Base-by-base conservation (phyloP, 139 green algal genomes). In the Volvox africanus region DNA sequence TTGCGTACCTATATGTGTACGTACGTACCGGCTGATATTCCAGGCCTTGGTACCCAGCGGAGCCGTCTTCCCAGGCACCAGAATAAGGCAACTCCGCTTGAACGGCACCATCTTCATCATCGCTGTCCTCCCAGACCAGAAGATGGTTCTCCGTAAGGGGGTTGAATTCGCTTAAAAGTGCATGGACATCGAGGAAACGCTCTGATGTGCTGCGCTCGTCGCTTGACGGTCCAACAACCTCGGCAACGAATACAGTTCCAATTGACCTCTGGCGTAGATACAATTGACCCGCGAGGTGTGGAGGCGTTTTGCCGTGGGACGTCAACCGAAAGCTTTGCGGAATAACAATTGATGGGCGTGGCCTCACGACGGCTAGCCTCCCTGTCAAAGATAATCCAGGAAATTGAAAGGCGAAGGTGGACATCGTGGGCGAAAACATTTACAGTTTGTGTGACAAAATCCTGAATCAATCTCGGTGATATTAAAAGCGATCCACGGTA, bases 21-120 rank as follows among this genome's bases (percentile, higher is more conserved):
- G 33, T 82, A 84, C 78, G 17, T 16, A 87, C 81, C n/a, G 61
- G 81, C 21, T 87, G 62, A 33, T 88, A 35, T 36, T 80, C 82
- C 62, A 79, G 21, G 21, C 62, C 82, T 36, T 80, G 62, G 33
- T 33, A 35, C 6, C 28, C 84, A 20, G 37, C 32, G 0, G 69
- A 36, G 18, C 0, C 0, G 44, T 89, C 84, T 30, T 89, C 84
- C 84, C 84, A 89, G 9, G 69, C 44, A 36, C n/a, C 28, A 9
- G 84, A 5, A 9, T 16, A 0, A 0, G 69, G 69, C 17, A 89
- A 13, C 37, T 82, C 69, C 0, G 37, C 44, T n/a, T 61, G 71
- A 18, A 67, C 50, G 12, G 35, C 36, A 44, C 36, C 83, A 44
- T 89, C 69, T 32, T 89, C 84, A 21, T 89, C 84, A 21, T 89